Evolutionary conservation across 352 stramenopile species (phyloP).

Genomic region (Pythium biforme): DNA sequence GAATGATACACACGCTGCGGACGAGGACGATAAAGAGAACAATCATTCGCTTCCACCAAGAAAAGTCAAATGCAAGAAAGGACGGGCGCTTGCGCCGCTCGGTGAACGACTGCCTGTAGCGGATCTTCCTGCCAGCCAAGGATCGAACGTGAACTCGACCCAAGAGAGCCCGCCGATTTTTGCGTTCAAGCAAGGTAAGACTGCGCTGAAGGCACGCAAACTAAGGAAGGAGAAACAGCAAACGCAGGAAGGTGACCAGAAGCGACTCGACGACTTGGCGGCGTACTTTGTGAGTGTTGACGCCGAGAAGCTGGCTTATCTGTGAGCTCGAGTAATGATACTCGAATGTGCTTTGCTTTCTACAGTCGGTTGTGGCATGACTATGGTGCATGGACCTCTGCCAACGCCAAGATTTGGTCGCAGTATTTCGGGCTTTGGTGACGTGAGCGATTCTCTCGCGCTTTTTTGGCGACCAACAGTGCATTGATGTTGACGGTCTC

Average conservation of each 20-base stretch:
- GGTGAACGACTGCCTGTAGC: neutral
- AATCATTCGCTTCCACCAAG: neutral
- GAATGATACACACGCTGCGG: neutral
- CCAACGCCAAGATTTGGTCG: constrained; percentile 59
- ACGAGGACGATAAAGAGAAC: constrained; percentile 20
- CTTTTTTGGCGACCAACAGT: constrained; percentile 63
- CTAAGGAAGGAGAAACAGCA: constrained; percentile 26
- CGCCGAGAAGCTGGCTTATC: constrained; percentile 47
- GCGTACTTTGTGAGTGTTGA: constrained; percentile 66
- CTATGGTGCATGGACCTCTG: constrained; percentile 27
- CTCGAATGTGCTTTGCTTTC: neutral
- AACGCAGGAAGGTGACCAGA: constrained; percentile 41
- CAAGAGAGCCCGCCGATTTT: constrained; percentile 59
- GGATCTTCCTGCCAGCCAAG: neutral
- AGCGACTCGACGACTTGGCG: constrained; percentile 56
- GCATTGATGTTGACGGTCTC: constrained; percentile 62
- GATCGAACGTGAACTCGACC: constrained; percentile 7
- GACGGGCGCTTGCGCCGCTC: neutral
- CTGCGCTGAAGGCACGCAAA: constrained; percentile 38
- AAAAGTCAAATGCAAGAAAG: neutral
- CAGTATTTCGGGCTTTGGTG: constrained; percentile 74
- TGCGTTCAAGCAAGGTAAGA: constrained; percentile 43
- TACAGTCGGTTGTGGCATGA: neutral
- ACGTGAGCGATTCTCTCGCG: constrained; percentile 65
- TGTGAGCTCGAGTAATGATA: constrained; percentile 16